Percentiles rank a stretch among this genome's conserved stretches.
These are phyloP conservation scores for Mycocentrospora acerina DNA, from an alignment of 2,329 filamentous ascomycete species.

Conservation along the genomic window DNA sequence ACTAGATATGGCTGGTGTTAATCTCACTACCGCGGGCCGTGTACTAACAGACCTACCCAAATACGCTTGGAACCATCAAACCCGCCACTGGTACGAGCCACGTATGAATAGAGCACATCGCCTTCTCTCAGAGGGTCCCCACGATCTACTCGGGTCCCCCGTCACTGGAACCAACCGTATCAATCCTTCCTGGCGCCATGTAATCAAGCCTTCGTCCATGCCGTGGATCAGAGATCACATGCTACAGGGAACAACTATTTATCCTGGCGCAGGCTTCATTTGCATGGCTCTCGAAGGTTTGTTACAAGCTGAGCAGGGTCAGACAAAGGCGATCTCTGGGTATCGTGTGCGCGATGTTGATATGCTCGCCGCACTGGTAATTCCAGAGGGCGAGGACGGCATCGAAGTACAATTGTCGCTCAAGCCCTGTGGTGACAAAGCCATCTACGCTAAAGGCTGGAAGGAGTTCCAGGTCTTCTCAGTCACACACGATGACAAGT, in stretches of 20 bases:
- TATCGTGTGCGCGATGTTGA: slow-evolving; percentile 22
- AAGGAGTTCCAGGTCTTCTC: slow-evolving; percentile 20
- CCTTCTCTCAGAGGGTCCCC: slow-evolving; percentile 10
- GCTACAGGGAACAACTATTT: slow-evolving; percentile 19
- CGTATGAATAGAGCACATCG: slow-evolving; percentile 18
- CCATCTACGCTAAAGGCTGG: slow-evolving; percentile 9
- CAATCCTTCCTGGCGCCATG: slow-evolving; percentile 19
- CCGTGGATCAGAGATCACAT: slow-evolving; percentile 12
- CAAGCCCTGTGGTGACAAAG: slow-evolving; percentile 6
- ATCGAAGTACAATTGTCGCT: slow-evolving; percentile 22
- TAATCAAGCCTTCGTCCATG: slow-evolving; percentile 14
- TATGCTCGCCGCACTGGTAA: slow-evolving; percentile 16
- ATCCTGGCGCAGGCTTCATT: slow-evolving; percentile 3
- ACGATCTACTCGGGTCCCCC: slow-evolving; percentile 19
- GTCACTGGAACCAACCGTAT: slow-evolving; percentile 14
- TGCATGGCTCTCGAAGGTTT: slow-evolving; percentile 10
- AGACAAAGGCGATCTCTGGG: not conserved
- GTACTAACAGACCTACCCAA: slow-evolving; percentile 26
- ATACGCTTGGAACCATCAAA: slow-evolving; percentile 40
- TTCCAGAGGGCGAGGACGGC: slow-evolving; percentile 25
- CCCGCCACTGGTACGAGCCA: slow-evolving; percentile 30
- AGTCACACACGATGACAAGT: slow-evolving; percentile 9
- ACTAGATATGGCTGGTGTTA: slow-evolving; percentile 15
- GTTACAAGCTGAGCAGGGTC: slow-evolving; percentile 1
- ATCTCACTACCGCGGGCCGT: slow-evolving; percentile 1